A percentile compares a stretch with the other conserved stretches of the same genome.
These are phyloP conservation scores for Nothopassalora personata DNA, from an alignment of 2,329 filamentous ascomycete species.

Conservation along the genomic window DNA sequence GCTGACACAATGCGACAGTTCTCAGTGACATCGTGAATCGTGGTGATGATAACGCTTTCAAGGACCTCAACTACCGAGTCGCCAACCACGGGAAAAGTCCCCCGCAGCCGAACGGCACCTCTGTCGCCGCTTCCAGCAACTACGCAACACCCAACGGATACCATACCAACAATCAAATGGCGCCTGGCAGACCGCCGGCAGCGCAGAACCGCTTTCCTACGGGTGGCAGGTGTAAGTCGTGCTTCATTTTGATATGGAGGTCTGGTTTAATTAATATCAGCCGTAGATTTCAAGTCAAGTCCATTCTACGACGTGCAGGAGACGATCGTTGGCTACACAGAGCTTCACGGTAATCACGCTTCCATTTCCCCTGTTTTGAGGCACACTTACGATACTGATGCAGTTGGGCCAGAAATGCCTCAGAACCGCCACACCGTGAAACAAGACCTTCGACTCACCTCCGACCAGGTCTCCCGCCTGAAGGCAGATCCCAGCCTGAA, in stretches of 20 bases:
- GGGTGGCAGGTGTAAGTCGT: constrained; percentile 18
- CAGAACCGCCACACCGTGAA: constrained; percentile 54
- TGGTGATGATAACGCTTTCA: constrained; percentile 34
- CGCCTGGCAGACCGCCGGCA: constrained; percentile 10
- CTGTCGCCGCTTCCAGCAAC: constrained; percentile 4
- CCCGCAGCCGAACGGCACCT: constrained; percentile 19
- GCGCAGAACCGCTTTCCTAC: constrained; percentile 10
- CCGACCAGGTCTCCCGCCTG: constrained; percentile 52
- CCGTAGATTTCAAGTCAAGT: constrained; percentile 60
- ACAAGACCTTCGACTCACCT: constrained; percentile 55
- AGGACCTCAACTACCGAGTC: constrained; percentile 37
- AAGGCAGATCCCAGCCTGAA: constrained; percentile 57
- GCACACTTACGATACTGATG: constrained; percentile 31
- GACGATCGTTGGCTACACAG: constrained; percentile 58
- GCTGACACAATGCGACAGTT: constrained; percentile 29
- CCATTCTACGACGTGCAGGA: constrained; percentile 75
- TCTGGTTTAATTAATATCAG: not conserved
- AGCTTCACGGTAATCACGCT: constrained; percentile 63
- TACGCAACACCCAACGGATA: constrained; percentile 12
- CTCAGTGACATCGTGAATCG: constrained; percentile 33
- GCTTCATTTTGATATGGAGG: not conserved
- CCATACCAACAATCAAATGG: constrained; percentile 11
- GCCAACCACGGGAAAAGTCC: constrained; percentile 38
- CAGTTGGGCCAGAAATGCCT: constrained; percentile 48
- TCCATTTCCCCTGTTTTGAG: constrained; percentile 10